Evolutionary conservation across 2,329 filamentous ascomycete species (phyloP).

Genomic region (Pleurostoma richardsiae): DNA sequence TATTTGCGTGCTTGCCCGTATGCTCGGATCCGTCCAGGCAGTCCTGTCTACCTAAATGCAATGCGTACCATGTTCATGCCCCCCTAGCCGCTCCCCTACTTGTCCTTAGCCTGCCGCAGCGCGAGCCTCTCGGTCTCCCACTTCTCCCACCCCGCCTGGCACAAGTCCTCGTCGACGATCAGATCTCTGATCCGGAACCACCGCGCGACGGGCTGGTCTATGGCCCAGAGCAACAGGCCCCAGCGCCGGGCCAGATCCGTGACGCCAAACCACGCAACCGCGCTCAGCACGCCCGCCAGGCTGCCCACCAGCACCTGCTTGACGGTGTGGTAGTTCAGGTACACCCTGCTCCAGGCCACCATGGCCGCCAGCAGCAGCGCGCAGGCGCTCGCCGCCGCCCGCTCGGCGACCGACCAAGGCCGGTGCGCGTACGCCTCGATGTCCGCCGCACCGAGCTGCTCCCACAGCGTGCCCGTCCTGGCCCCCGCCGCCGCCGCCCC

Average conservation of each 20-base stretch:
- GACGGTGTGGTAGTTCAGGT: slow-evolving; percentile 87
- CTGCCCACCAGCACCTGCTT: slow-evolving; percentile 82
- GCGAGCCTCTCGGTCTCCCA: slow-evolving; percentile 60
- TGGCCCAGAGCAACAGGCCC: slow-evolving; percentile 67
- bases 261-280: slow-evolving; percentile 71
- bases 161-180: slow-evolving; percentile 80
- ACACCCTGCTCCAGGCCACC: slow-evolving; percentile 80
- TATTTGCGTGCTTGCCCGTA: too few relatives aligned
- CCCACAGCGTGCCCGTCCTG: background rate
- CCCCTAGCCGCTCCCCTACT: slow-evolving; percentile 12
- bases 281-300: slow-evolving; percentile 64
- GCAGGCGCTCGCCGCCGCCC: slow-evolving; percentile 47
- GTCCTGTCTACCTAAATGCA: too few relatives aligned
- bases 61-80: too few relatives aligned
- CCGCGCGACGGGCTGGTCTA: slow-evolving; percentile 61
- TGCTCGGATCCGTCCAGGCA: too few relatives aligned
- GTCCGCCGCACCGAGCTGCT: slow-evolving; percentile 6
- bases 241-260: slow-evolving; percentile 61
- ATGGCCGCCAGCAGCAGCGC: slow-evolving; percentile 57
- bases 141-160: slow-evolving; percentile 88
- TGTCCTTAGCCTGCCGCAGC: slow-evolving; percentile 24
- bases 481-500: background rate
- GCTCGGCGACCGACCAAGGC: slow-evolving; percentile 57
- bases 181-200: slow-evolving; percentile 75
- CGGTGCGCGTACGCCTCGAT: slow-evolving; percentile 33